Conservation (phyloP, 1,139 yeast genomes). For the Zygosaccharomyces sapae region DNA sequence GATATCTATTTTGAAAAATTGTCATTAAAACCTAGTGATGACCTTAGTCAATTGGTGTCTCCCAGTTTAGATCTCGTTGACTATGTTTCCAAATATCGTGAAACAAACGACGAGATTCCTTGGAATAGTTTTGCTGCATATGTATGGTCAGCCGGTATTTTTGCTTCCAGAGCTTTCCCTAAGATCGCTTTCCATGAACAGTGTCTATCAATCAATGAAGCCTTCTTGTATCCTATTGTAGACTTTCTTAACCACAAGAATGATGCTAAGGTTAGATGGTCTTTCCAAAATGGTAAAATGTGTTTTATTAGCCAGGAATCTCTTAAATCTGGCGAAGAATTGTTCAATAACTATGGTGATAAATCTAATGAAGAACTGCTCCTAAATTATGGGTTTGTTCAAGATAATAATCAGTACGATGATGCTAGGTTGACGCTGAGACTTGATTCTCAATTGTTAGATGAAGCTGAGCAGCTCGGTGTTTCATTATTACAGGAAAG, state of each 20-base stretch:
- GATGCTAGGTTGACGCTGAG: conserved; percentile 55
- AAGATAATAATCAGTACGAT: conserved; percentile 54
- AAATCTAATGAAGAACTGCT: conserved; percentile 74
- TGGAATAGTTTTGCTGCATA: conserved; percentile 67
- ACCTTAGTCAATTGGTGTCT: conserved; percentile 3
- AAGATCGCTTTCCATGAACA: conserved; percentile 42
- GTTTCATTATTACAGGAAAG: conserved; percentile 18
- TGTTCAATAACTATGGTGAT: conserved; percentile 80
- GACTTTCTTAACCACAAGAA: conserved; percentile 75
- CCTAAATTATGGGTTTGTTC: conserved; percentile 60
- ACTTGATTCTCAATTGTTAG: conserved; percentile 38
- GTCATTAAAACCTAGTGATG: conserved; percentile 11
- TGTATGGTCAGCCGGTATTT: conserved; percentile 68
- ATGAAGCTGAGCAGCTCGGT: conserved; percentile 22
- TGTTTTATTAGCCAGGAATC: conserved; percentile 24
- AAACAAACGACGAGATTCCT: conserved; percentile 3
- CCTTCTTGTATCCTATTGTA: conserved; percentile 71
- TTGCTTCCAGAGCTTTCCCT: conserved; percentile 79
- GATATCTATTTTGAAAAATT: conserved; percentile 19
- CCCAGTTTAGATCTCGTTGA: conserved; percentile 13
- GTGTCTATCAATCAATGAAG: conserved; percentile 44
- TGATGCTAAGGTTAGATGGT: conserved; percentile 64
- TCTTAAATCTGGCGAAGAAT: conserved; percentile 42
- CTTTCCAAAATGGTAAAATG: conserved; percentile 34
- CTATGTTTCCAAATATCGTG: conserved; percentile 12